Evolutionary conservation across 768 basidiomycete species (phyloP).

Genomic region (Imleria badia): DNA sequence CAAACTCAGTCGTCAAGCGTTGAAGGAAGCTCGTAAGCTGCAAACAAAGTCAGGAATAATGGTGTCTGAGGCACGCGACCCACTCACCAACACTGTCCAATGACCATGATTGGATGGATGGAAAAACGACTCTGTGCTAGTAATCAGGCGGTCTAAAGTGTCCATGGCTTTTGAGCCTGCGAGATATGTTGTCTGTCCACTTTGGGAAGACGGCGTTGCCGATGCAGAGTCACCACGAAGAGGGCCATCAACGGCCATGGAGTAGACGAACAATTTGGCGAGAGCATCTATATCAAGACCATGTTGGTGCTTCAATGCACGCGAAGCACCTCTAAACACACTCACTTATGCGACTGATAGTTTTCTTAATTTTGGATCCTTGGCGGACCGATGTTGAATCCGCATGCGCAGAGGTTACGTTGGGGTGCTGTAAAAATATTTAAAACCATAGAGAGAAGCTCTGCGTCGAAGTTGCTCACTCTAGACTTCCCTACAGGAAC

Average conservation of each 20-base stretch:
- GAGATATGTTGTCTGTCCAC: conserved; percentile 54
- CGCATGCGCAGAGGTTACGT: conserved; percentile 67
- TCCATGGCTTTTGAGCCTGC: conserved; percentile 89
- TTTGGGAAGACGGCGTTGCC: conserved; percentile 66
- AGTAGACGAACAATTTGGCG: conserved; percentile 85
- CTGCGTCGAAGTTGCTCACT: conserved; percentile 37
- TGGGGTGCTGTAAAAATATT: conserved; percentile 47
- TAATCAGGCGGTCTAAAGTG: conserved; percentile 82
- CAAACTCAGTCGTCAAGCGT: conserved; percentile 71
- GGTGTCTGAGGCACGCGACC: not conserved
- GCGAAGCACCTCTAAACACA: not conserved
- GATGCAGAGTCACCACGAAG: conserved; percentile 44
- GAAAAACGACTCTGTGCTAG: conserved; percentile 92
- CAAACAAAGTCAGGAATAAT: conserved; percentile 11
- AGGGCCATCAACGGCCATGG: conserved; percentile 81
- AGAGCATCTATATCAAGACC: conserved; percentile 55
- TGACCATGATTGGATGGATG: conserved; percentile 91
- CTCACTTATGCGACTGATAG: conserved; percentile 59
- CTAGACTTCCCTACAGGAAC: conserved; percentile 61
- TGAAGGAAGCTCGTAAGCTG: conserved; percentile 84
- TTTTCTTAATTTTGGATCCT: conserved; percentile 66
- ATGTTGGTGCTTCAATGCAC: not conserved
- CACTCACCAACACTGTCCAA: conserved; percentile 56
- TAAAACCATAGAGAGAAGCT: not conserved
- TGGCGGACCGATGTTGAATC: conserved; percentile 59